phyloP scores from a whole-genome alignment of 2,329 filamentous ascomycete genomes.

The Alternaria sp. region DNA sequence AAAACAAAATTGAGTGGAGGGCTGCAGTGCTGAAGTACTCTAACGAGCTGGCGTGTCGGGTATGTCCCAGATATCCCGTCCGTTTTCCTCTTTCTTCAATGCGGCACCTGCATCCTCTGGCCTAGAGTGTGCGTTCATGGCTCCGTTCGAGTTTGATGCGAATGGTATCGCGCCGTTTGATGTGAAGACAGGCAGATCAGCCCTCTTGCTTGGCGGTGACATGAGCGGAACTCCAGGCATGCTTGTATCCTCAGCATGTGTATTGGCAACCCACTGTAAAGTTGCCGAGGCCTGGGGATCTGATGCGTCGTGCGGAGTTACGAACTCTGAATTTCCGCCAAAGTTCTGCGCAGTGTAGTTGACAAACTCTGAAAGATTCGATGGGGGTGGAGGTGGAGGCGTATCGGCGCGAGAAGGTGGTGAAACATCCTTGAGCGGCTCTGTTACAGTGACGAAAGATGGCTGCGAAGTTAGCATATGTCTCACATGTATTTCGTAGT shows the following conservation, averaged over 20 bases:
- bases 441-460: conserved; percentile 34
- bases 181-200: conserved; percentile 58
- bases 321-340: conserved; percentile 7
- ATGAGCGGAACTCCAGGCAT: conserved; percentile 20
- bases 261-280: conserved; percentile 45
- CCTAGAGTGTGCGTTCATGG: not conserved
- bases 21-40: not conserved
- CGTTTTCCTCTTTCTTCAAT: conserved; percentile 13
- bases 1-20: not conserved
- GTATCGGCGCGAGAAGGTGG: conserved; percentile 46
- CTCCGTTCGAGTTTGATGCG: conserved; percentile 28
- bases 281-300: conserved; percentile 24
- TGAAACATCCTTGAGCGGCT: conserved; percentile 25
- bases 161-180: conserved; percentile 49
- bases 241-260: conserved; percentile 15
- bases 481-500: not conserved
- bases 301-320: not conserved
- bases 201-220: conserved; percentile 46
- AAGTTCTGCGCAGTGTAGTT: conserved; percentile 38
- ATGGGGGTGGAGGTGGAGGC: conserved; percentile 47
- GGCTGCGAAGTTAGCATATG: conserved; percentile 9
- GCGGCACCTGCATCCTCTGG: conserved; percentile 1
- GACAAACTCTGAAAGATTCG: conserved; percentile 41
- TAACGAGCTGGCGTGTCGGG: conserved; percentile 52
- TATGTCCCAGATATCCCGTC: conserved; percentile 53